phyloP scores from a whole-genome alignment of 2,329 filamentous ascomycete genomes.

The Colletotrichum shisoi region DNA sequence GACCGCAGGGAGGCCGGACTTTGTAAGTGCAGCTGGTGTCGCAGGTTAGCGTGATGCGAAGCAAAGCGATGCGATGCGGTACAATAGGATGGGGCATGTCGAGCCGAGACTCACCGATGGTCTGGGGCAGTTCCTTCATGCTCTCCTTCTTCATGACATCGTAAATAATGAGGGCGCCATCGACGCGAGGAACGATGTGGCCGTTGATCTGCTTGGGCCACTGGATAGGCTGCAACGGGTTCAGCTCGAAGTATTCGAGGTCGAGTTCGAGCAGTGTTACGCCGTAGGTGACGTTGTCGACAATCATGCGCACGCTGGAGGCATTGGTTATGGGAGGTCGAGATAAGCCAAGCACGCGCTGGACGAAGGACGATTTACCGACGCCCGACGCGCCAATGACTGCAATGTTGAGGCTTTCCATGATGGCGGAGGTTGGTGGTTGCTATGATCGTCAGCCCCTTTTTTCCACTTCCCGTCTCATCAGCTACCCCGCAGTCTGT shows the following conservation, averaged over 20 bases:
- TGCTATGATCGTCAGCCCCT: conserved; percentile 40
- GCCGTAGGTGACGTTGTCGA: conserved; percentile 65
- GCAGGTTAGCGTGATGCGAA: conserved; percentile 40
- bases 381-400: conserved; percentile 72
- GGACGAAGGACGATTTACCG: conserved; percentile 74
- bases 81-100: not conserved
- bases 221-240: conserved; percentile 65
- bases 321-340: conserved; percentile 62
- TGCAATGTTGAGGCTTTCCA: conserved; percentile 71
- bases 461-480: conserved; percentile 39
- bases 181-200: conserved; percentile 74
- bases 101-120: conserved; percentile 72
- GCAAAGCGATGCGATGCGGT: conserved; percentile 17
- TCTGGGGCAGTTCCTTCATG: conserved; percentile 75
- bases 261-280: conserved; percentile 72
- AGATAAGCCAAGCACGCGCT: conserved; percentile 66
- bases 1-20: conserved; percentile 76
- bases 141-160: conserved; percentile 83
- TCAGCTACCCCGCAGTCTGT: conserved; percentile 37
- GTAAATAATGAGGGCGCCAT: conserved; percentile 86
- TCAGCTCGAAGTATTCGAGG: conserved; percentile 69
- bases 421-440: conserved; percentile 47
- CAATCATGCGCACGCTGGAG: conserved; percentile 64
- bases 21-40: conserved; percentile 72
- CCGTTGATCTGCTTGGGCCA: conserved; percentile 76